These are phyloP conservation scores for Madurella mycetomatis DNA, from an alignment of 2,329 filamentous ascomycete species.

Conservation along the genomic window DNA sequence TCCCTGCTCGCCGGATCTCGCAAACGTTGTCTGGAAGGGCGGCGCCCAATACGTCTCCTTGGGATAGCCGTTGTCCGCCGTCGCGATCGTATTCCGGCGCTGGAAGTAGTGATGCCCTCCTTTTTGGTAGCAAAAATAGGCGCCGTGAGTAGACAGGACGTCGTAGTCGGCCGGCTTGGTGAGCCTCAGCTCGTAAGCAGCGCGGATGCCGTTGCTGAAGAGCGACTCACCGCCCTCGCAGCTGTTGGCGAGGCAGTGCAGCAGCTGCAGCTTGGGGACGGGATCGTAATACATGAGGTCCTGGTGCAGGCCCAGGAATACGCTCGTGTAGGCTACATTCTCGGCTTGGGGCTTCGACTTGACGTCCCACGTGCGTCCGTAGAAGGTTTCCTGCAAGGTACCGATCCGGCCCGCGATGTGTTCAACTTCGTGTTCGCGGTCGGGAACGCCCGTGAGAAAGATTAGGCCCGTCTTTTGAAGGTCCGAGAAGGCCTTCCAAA, in stretches of 20 bases:
- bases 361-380: constrained; percentile 88
- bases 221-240: constrained; percentile 77
- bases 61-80: constrained; percentile 30
- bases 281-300: constrained; percentile 83
- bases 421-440: constrained; percentile 60
- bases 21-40: constrained; percentile 65
- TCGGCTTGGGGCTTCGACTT: constrained; percentile 75
- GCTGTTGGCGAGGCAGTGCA: constrained; percentile 83
- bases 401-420: constrained; percentile 70
- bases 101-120: constrained; percentile 58
- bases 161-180: constrained; percentile 49
- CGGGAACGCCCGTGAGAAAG: constrained; percentile 71
- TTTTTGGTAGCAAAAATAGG: constrained; percentile 65
- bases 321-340: constrained; percentile 86
- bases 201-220: constrained; percentile 72
- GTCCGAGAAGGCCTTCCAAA: constrained; percentile 58
- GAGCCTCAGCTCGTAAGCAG: constrained; percentile 42
- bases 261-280: constrained; percentile 76
- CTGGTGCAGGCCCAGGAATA: constrained; percentile 83
- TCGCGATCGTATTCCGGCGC: constrained; percentile 45
- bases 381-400: constrained; percentile 79
- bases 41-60: constrained; percentile 63
- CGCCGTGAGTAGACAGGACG: constrained; percentile 56
- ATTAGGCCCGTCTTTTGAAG: constrained; percentile 67
- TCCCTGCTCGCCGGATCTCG: constrained; percentile 7